A percentile compares a stretch with the other conserved stretches of the same genome.
These are phyloP conservation scores for Tetrahymena malaccensis DNA, from an alignment of 73 alveolate species.

Conservation along the genomic window DNA sequence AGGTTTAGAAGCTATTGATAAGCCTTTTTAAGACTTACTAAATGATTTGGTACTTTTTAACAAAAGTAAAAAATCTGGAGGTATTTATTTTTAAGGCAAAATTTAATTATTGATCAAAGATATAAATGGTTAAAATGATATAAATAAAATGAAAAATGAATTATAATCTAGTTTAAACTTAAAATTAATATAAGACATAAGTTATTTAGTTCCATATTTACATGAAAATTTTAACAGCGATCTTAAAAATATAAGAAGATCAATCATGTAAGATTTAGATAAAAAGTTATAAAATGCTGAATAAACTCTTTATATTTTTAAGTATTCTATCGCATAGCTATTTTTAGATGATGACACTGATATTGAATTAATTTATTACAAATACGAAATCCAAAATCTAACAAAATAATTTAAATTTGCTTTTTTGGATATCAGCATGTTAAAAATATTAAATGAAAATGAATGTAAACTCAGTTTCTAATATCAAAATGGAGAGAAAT, in stretches of 20 bases:
- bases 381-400: background rate
- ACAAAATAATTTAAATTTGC: background rate
- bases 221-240: background rate
- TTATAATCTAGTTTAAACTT: background rate
- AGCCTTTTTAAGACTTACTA: background rate
- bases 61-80: background rate
- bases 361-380: background rate
- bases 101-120: background rate
- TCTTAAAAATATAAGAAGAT: background rate
- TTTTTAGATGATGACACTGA: background rate
- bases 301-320: background rate
- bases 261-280: background rate
- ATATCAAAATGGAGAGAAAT: background rate
- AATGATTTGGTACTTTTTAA: background rate
- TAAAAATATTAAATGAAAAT: background rate
- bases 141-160: background rate
- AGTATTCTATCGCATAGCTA: background rate
- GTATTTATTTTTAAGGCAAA: slow-evolving; percentile 7
- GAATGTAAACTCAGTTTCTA: background rate
- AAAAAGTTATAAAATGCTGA: background rate
- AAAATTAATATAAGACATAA: background rate
- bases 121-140: background rate
- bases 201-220: too few relatives aligned
- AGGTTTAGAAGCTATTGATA: slow-evolving; percentile 20
- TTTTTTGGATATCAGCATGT: background rate